phyloP scores from a whole-genome alignment of 768 basidiomycete genomes.

The Termitomyces sp. region DNA sequence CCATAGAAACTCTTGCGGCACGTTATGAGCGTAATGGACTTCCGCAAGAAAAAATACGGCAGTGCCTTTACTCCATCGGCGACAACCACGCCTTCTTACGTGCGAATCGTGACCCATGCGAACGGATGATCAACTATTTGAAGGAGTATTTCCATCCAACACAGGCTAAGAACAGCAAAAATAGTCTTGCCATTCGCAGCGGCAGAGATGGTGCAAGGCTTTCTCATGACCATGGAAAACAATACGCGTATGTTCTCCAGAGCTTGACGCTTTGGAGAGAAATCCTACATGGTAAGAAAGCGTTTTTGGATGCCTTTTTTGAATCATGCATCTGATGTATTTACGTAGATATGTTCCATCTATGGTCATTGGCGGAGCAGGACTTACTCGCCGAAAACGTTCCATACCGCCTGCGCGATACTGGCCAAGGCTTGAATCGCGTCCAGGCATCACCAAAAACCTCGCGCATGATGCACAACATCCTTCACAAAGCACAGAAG shows the following conservation, averaged over 20 bases:
- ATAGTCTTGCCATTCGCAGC: slow-evolving; percentile 75
- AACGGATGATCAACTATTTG: slow-evolving; percentile 74
- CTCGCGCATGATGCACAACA: slow-evolving; percentile 85
- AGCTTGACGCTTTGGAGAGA: slow-evolving; percentile 86
- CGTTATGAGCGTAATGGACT: slow-evolving; percentile 60
- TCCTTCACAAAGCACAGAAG: slow-evolving; percentile 78
- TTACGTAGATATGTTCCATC: slow-evolving; percentile 75
- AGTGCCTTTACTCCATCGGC: slow-evolving; percentile 85
- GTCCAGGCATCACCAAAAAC: slow-evolving; percentile 87
- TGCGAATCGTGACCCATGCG: slow-evolving; percentile 85
- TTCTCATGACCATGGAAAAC: slow-evolving; percentile 81
- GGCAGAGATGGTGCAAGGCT: slow-evolving; percentile 78
- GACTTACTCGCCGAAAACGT: slow-evolving; percentile 76
- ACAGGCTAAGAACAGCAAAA: slow-evolving; percentile 57
- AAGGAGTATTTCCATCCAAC: slow-evolving; percentile 78
- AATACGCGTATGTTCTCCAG: slow-evolving; percentile 83
- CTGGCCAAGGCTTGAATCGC: slow-evolving; percentile 88
- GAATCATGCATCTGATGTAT: slow-evolving; percentile 3
- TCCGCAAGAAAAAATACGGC: slow-evolving; percentile 62
- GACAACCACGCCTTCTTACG: slow-evolving; percentile 89
- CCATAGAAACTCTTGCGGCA: slow-evolving; percentile 69
- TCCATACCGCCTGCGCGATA: slow-evolving; percentile 79
- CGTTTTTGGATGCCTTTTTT: neutral
- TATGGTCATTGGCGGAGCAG: slow-evolving; percentile 80
- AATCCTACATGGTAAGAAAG: slow-evolving; percentile 67